Percentiles rank a stretch among this genome's conserved stretches.
These are phyloP conservation scores for Xylariales sp. DNA, from an alignment of 2,329 filamentous ascomycete genomes.

Conservation along the genomic window DNA sequence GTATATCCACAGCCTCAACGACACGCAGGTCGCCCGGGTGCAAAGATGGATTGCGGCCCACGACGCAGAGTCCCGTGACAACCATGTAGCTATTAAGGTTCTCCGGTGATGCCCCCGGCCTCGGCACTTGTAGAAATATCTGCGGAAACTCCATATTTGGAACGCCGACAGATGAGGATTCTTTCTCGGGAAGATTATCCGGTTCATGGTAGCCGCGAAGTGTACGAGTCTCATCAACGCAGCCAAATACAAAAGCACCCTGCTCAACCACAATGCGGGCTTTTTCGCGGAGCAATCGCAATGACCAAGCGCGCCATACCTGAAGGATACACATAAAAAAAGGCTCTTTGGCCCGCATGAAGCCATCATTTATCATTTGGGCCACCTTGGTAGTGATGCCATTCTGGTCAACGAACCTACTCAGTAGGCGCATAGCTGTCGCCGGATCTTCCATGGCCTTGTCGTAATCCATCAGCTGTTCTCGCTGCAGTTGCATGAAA, in stretches of 20 bases:
- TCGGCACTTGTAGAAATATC: slow-evolving; percentile 87
- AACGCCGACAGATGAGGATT: slow-evolving; percentile 53
- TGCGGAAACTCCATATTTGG: slow-evolving; percentile 75
- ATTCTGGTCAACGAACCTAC: slow-evolving; percentile 85
- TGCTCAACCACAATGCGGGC: slow-evolving; percentile 84
- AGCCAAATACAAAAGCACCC: slow-evolving; percentile 89
- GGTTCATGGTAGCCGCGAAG: slow-evolving; percentile 76
- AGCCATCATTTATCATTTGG: slow-evolving; percentile 81
- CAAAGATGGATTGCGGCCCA: slow-evolving; percentile 92
- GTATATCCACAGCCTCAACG: slow-evolving; percentile 82
- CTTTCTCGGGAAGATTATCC: background rate
- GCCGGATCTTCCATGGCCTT: slow-evolving; percentile 73
- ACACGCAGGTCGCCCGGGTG: slow-evolving; percentile 93
- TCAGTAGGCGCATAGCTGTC: slow-evolving; percentile 75
- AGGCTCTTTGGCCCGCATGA: slow-evolving; percentile 79
- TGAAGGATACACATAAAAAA: slow-evolving; percentile 83
- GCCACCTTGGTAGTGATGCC: slow-evolving; percentile 80
- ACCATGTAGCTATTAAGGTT: slow-evolving; percentile 68
- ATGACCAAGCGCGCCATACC: slow-evolving; percentile 88
- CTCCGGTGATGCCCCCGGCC: slow-evolving; percentile 64
- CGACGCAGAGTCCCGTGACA: slow-evolving; percentile 80
- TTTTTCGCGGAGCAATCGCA: slow-evolving; percentile 93
- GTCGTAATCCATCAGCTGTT: slow-evolving; percentile 76
- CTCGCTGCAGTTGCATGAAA: slow-evolving; percentile 74
- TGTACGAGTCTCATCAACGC: slow-evolving; percentile 83